Evolutionary conservation across 495 filamentous ascomycete species (phyloP).

Genomic region (Podospora pseudoanserina): DNA sequence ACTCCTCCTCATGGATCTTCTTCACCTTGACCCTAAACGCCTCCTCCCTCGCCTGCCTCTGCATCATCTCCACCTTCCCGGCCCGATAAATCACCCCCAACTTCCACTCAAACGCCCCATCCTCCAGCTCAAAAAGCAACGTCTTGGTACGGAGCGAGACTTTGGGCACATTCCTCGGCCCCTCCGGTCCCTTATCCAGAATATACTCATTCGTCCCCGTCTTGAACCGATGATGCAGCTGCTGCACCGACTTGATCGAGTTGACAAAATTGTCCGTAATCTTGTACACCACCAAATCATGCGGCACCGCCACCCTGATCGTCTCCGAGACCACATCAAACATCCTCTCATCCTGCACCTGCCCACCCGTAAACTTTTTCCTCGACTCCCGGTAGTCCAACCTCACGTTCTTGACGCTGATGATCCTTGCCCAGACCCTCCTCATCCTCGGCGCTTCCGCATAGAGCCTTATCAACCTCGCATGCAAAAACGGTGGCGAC

Average conservation of each 20-base stretch:
- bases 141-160: constrained; percentile 76
- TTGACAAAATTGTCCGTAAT: constrained; percentile 92
- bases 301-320: constrained; percentile 85
- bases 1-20: constrained; percentile 66
- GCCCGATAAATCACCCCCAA: constrained; percentile 86
- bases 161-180: constrained; percentile 78
- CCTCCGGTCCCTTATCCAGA: constrained; percentile 74
- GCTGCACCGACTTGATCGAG: constrained; percentile 77
- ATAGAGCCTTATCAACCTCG: constrained; percentile 76
- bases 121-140: constrained; percentile 85
- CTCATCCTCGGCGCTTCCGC: constrained; percentile 78
- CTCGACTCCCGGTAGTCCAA: constrained; percentile 74
- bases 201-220: constrained; percentile 85
- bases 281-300: constrained; percentile 85
- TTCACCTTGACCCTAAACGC: constrained; percentile 84
- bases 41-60: constrained; percentile 83
- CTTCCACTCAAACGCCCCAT: constrained; percentile 97
- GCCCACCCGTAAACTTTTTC: constrained; percentile 58
- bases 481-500: constrained; percentile 70
- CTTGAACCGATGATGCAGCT: constrained; percentile 86
- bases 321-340: constrained; percentile 83
- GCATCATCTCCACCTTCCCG: constrained; percentile 82
- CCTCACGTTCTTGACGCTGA: constrained; percentile 75
- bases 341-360: constrained; percentile 67
- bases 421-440: constrained; percentile 76